Evolutionary conservation across 495 filamentous ascomycete genomes (phyloP), one percentile per base, ranked within the genome.

Genomic region (Talaromyces adpressus): DNA sequence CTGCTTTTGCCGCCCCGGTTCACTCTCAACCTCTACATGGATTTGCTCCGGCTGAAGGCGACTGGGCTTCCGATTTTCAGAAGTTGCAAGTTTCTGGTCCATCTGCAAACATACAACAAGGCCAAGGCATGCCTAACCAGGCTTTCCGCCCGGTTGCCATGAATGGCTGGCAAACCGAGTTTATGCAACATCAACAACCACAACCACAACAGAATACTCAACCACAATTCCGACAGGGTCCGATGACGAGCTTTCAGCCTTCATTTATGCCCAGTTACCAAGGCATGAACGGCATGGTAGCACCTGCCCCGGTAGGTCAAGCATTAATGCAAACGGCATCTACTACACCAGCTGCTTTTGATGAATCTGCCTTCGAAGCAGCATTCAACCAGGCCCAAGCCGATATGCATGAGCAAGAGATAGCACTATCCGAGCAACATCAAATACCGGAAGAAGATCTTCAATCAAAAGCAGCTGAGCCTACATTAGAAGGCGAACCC

Each of bases 341-440:
- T 56, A 53, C 65, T 67, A 61, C 68, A 1, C 62, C 66, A 16
- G 75, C 75, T 18, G 59, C 70, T 6, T 85, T 84, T 67, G 84
- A 89, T 65, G 85, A 87, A 63, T 81, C 80, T 25, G 86, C 87
- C 0, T 89, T 89, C 67, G 85, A 85, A 64, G 76, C 76, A 41
- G 87, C 86, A 4, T 89, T 89, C 68, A 83, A 82, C 57, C 76
- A 79, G 57, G 79, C 75, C 23, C 72, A 70, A 63, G 73, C 72
- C 7, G 74, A 78, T 57, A 69, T 79, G 69, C 72, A 75, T 34
- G 66, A 68, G 18, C 75, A 77, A 51, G 64, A 61, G 62, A 67
- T 23, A 47, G 58, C 47, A 11, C 6, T 32, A 7, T 54, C 11
- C 2, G 70, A 73, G 23, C 36, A 53, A 9, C 18, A 41, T n/a